phyloP scores from a whole-genome alignment of 441 rosid species.

The Euphorbia celastroides region DNA sequence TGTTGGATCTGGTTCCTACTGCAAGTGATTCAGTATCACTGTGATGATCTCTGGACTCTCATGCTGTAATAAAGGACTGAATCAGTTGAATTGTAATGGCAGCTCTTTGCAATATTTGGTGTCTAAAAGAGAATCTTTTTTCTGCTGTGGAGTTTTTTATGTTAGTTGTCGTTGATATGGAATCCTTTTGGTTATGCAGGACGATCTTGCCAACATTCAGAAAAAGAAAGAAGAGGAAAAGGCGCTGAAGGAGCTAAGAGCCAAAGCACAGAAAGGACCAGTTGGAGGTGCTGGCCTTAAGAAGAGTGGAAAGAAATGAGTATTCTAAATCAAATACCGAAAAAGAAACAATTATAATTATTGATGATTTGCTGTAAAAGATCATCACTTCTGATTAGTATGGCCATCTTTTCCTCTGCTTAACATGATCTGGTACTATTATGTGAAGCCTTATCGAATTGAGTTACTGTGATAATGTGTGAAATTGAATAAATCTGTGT shows the following conservation, averaged over 20 bases:
- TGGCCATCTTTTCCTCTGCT: constrained; percentile 5
- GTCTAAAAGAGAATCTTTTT: not conserved
- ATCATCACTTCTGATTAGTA: not conserved
- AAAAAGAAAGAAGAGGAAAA: constrained; percentile 90
- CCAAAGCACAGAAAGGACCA: constrained; percentile 84
- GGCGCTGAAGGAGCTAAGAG: constrained; percentile 85
- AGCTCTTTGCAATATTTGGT: not conserved
- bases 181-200: constrained; percentile 30
- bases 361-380: constrained; percentile 11
- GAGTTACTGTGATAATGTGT: constrained; percentile 3
- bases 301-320: constrained; percentile 97
- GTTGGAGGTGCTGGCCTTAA: constrained; percentile 86
- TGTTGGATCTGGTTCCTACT: not conserved
- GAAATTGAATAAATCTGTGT: not conserved
- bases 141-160: not conserved
- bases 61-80: not conserved
- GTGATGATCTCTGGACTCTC: not conserved
- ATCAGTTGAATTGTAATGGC: not conserved
- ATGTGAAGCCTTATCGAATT: constrained; percentile 15
- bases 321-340: constrained; percentile 10
- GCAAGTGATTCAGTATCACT: not conserved
- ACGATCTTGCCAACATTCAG: constrained; percentile 61
- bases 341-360: not conserved
- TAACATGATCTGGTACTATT: constrained; percentile 1
- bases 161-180: not conserved